These are phyloP conservation scores for sunflower (Helianthus annuus) DNA, from an alignment of 129 eudicot species.

Conservation along the genomic window DNA sequence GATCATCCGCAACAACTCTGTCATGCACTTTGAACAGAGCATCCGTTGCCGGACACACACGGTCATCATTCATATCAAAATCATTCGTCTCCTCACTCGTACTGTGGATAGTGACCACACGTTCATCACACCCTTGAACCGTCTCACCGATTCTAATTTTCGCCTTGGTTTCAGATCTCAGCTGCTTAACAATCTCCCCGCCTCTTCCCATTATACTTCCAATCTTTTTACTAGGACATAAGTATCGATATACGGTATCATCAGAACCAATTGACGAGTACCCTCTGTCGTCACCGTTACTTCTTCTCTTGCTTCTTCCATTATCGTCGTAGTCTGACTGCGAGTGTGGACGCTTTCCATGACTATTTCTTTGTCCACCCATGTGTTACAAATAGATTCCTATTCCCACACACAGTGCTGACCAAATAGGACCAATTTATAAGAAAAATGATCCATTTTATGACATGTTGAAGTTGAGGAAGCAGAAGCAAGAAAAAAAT, in stretches of 20 bases:
- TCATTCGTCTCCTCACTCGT: slow-evolving; percentile 84
- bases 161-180: slow-evolving; percentile 75
- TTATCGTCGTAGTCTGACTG: slow-evolving; percentile 60
- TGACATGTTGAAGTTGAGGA: background rate
- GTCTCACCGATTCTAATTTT: slow-evolving; percentile 95
- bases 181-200: slow-evolving; percentile 92
- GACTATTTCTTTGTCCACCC: slow-evolving; percentile 88
- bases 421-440: slow-evolving; percentile 2
- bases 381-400: slow-evolving; percentile 32
- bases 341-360: slow-evolving; percentile 83
- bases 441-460: background rate
- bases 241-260: slow-evolving; percentile 90
- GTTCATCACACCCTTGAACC: slow-evolving; percentile 76
- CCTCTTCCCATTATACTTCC: slow-evolving; percentile 98
- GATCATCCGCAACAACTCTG: slow-evolving; percentile 80
- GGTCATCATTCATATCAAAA: slow-evolving; percentile 60
- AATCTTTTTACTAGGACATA: slow-evolving; percentile 82
- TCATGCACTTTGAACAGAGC: slow-evolving; percentile 91
- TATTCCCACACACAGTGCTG: slow-evolving; percentile 15
- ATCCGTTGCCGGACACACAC: slow-evolving; percentile 83
- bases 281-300: slow-evolving; percentile 57
- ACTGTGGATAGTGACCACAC: slow-evolving; percentile 88
- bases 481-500: background rate
- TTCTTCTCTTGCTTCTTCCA: slow-evolving; percentile 72
- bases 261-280: slow-evolving; percentile 65